Evolutionary conservation across 225 moss, liverwort and hornwort genomes (phyloP).

Genomic region (Sphagnum tenellum): DNA sequence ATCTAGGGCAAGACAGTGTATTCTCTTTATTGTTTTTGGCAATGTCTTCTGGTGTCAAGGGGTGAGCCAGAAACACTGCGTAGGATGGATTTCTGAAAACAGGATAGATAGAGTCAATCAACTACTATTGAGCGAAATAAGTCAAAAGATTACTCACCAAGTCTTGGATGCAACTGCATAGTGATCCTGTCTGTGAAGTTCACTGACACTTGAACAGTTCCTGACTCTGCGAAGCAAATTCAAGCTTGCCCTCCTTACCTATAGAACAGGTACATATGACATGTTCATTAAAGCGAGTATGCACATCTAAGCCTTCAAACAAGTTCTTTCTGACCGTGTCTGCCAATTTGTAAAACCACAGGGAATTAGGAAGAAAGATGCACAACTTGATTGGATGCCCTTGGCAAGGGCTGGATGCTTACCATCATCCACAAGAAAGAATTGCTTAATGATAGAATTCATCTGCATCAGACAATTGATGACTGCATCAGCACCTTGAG

Average conservation of each 20-base stretch:
- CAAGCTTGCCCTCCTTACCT: slow-evolving; percentile 50
- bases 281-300: no score
- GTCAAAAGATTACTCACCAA: slow-evolving; percentile 11
- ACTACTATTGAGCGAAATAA: slow-evolving; percentile 25
- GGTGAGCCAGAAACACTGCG: slow-evolving; percentile 76
- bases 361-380: not conserved
- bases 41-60: slow-evolving; percentile 56
- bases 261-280: slow-evolving; percentile 54
- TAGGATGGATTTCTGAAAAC: slow-evolving; percentile 71
- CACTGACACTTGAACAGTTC: slow-evolving; percentile 55
- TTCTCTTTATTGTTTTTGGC: slow-evolving; percentile 10
- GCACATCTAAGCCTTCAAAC: no score
- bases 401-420: slow-evolving; percentile 44
- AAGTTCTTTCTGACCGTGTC: no score
- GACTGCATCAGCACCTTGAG: slow-evolving; percentile 65
- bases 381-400: slow-evolving; percentile 74
- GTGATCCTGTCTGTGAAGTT: slow-evolving; percentile 45
- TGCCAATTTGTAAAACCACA: no score
- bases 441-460: slow-evolving; percentile 59
- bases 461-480: slow-evolving; percentile 88
- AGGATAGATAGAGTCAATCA: slow-evolving; percentile 58
- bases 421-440: slow-evolving; percentile 38
- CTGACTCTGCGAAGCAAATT: slow-evolving; percentile 44
- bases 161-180: slow-evolving; percentile 13
- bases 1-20: slow-evolving; percentile 48